phyloP scores from a whole-genome alignment of 352 stramenopile genomes.

The Pythium scleroteichum region DNA sequence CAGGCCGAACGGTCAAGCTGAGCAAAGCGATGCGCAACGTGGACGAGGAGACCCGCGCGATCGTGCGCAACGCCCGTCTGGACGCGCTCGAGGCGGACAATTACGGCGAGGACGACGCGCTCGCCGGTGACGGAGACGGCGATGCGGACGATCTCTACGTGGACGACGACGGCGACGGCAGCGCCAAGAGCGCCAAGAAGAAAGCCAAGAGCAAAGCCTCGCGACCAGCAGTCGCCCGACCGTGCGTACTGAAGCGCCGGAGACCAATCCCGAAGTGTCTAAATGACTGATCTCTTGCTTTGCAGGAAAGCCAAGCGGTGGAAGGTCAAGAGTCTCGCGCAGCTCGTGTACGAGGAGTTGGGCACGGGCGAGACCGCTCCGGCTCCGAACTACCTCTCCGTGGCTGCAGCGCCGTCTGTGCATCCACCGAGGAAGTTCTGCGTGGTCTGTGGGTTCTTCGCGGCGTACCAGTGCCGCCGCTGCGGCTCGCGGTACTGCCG shows the following conservation, averaged over 20 bases:
- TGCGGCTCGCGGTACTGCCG: constrained; percentile 84
- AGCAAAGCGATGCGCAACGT: constrained; percentile 83
- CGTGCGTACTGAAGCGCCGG: too few species aligned
- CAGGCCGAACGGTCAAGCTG: constrained; percentile 73
- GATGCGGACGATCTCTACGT: constrained; percentile 68
- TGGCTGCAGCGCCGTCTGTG: constrained; percentile 55
- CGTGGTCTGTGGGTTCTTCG: constrained; percentile 84
- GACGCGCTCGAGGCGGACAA: constrained; percentile 90
- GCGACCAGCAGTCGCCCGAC: not conserved
- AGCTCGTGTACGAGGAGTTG: constrained; percentile 85
- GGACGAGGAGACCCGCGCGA: constrained; percentile 77
- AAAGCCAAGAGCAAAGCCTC: constrained; percentile 30
- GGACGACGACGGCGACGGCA: constrained; percentile 50
- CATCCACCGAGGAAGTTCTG: constrained; percentile 81
- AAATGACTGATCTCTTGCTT: not conserved
- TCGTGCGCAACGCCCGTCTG: constrained; percentile 84
- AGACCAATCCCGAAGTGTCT: too few species aligned
- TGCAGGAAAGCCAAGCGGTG: constrained; percentile 33
- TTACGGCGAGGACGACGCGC: constrained; percentile 65
- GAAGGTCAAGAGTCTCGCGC: constrained; percentile 88
- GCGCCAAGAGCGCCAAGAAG: constrained; percentile 42
- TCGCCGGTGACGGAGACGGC: constrained; percentile 40
- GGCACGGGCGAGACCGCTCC: constrained; percentile 13
- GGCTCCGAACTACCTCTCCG: constrained; percentile 72
- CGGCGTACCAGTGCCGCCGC: constrained; percentile 72